Base-by-base conservation (phyloP, 2,329 filamentous ascomycete genomes). In the Thermochaetoides dissita region DNA sequence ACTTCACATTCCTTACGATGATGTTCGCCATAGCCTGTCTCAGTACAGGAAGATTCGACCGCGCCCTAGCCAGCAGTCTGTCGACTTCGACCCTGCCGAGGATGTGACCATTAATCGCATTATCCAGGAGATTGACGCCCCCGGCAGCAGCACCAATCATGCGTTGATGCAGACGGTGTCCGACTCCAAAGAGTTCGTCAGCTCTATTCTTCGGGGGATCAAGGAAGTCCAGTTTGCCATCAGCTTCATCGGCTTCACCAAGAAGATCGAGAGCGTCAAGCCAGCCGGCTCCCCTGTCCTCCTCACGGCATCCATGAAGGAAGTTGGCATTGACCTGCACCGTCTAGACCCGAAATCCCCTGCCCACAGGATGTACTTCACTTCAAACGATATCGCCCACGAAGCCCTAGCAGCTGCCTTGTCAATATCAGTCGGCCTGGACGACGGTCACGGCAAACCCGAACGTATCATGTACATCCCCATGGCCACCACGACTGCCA, bases 361-460 rank as follows among this genome's bases (percentile, higher is more conserved):
- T 1, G 87, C 89, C 0, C 91, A 98, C 67, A 79, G 91, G 49
- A 98, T 96, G 91, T 96, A 98, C 62, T 98, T 98, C 57, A 84
- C 88, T 2, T 78, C 82, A 17, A 81, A 86, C 47, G 91, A 95
- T 57, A 79, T 95, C 54, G 91, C 91, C 9, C 91, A 98, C 59
- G 89, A 98, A 66, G 91, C 88, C 8, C 71, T 98, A 32, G 74
- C 91, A 17, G 91, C 89, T 11, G 91, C 88, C 3, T 77, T 98
- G 34, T 94, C 91, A 1, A 84, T 98, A 43, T 89, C 89, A 0
- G 72, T 96, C 44, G 91, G 87, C 34, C 70, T 98, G 32, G 88
- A 95, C 55, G 87, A 95, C 57, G 85, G 86, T n/a, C 76, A 81
- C 29, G 84, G 82, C 7, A 83, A 84, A 53, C 81, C 85, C 0